Evolutionary conservation across 202 grass and related monocot genomes (phyloP), one percentile per base, ranked within the genome.

Genomic region (Setaria viridis): DNA sequence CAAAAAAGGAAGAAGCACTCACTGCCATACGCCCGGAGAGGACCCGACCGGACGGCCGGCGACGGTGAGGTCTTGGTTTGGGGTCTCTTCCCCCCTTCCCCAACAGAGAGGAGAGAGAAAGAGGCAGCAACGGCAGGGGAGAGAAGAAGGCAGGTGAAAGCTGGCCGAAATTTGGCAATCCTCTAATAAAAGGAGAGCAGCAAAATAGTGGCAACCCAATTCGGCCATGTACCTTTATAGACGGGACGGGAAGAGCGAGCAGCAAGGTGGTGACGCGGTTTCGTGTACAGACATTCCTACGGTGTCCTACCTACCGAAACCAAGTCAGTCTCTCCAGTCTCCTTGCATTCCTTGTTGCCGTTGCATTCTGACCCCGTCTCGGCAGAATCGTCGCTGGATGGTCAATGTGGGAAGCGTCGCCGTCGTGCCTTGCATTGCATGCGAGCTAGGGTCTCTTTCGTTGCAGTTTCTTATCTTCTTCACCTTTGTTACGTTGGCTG

Each of bases 11-110:
- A 78, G 80, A 3, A 77, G 17, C 21, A 91, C 89, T 87, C 63
- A 91, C 89, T 30, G 89, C 89, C 89, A 91, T 91, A 16, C 76
- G 76, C 70, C 46, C 10, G 62, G 34, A 62, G 85, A 80, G 29
- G 35, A 70, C n/a, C 58, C 17, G 45, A 46, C 48, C 2, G 62
- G 7, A 32, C 9, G 67, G 30, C 34, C 32, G 48, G 49, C 78
- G 37, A 6, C 62, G 62, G 39, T 53, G 68, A 62, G 58, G 62
- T 62, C 39, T 80, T 46, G 50, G 34, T 56, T 11, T 2, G 50
- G 16, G 16, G 72, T 55, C 69, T 37, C 21, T 46, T 74, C 68
- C 62, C 49, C 42, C 35, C 83, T 86, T 82, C 70, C 70, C 81
- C 76, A 5, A 63, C 37, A 70, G 81, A 84, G 70, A 77, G 63